Evolutionary conservation across 768 basidiomycete genomes (phyloP), one percentile per base, ranked within the genome.

Genomic region (Lactarius sanguifluus): DNA sequence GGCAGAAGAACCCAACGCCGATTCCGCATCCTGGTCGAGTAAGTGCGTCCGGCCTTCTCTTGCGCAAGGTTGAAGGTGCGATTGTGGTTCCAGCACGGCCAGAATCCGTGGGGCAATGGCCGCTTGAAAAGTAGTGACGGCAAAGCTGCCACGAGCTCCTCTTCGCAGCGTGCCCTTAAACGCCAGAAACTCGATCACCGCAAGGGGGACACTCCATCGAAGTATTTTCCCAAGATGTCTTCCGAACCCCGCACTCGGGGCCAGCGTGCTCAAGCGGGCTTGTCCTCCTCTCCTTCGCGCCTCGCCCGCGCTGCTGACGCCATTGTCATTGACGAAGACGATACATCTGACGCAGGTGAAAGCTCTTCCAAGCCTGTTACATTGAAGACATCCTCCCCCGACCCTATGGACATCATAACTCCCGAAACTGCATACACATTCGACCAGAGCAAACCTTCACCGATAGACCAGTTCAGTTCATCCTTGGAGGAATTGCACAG

Each of bases 271-370:
- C 57, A 28, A 23, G 50, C 18, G 45, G 6, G 25, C 16, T 30
- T 56, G 12, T 66, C 60, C 18, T 16, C 59, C 16, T 61, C 65
- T 12, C 61, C 65, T 34, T 20, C 47, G 23, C 47, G 25, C 38
- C 28, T 15, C 4, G 28, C 2, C 57, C 15, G 20, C 28, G 13
- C 47, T 25, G 16, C 45, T 20, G 61, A 66, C 0, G 16, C 61
- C 16, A 62, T 62, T n/a, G 15, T 58, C 47, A 58, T 66, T 40
- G 65, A 62, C 47, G 60, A 62, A 28, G 61, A 62, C 40, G 65
- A 66, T 36, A 5, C 28, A 15, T 23, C 45, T 18, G 28, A 28
- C 16, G 25, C 47, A 28, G 40, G 34, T 7, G 56, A 41, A n/a
- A 28, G 50, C 23, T 25, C 45, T 50, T 57, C 36, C 16, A 38